Conservation (phyloP, 192 early-diverging fungal species). For the Chytriomyces confervae region DNA sequence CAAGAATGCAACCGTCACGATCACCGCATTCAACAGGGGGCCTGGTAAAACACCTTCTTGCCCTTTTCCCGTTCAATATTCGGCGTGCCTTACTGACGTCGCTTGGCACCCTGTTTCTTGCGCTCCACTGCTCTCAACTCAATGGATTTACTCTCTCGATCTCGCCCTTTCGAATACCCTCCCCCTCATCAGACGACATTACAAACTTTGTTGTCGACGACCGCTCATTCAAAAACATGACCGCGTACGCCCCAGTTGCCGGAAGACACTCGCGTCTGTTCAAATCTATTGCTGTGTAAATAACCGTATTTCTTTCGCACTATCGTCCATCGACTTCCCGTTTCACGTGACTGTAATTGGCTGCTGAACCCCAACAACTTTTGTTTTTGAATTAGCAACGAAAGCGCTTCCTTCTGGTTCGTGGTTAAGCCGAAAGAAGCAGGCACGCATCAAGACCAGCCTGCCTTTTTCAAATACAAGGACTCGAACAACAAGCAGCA, state of each 20-base stretch:
- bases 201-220: slow-evolving; percentile 12
- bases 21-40: slow-evolving; percentile 25
- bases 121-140: neutral
- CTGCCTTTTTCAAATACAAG: slow-evolving; percentile 11
- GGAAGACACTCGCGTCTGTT: slow-evolving; percentile 16
- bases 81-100: neutral
- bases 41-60: neutral
- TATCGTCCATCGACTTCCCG: neutral
- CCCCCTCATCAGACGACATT: neutral
- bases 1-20: slow-evolving; percentile 4
- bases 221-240: slow-evolving; percentile 2
- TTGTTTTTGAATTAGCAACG: neutral
- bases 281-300: slow-evolving; percentile 1
- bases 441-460: slow-evolving; percentile 15
- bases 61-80: neutral
- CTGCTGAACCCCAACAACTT: neutral
- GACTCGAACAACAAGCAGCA: slow-evolving; percentile 3
- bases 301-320: neutral
- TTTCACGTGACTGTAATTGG: neutral
- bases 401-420: slow-evolving; percentile 12
- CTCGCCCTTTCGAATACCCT: neutral
- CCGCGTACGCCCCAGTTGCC: neutral
- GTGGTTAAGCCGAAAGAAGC: slow-evolving; percentile 9
- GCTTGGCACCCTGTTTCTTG: neutral
- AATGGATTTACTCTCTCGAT: neutral